Conservation (phyloP, 495 filamentous ascomycete genomes). For the Penicillium paxilli region DNA sequence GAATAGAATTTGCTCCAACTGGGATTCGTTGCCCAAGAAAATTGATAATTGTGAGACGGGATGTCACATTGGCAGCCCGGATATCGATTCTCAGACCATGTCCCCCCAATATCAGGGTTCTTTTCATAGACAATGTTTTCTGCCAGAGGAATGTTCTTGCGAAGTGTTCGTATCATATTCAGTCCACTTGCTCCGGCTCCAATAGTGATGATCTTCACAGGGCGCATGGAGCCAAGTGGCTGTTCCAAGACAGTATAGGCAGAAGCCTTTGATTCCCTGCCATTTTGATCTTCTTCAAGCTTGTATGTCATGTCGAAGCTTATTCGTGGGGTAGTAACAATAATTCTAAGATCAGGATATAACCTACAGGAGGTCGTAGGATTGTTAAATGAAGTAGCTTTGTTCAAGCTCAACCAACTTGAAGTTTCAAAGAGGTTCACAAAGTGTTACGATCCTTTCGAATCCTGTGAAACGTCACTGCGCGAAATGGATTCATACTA, state of each 20-base stretch:
- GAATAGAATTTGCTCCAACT: slow-evolving; percentile 58
- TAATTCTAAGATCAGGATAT: too few species aligned
- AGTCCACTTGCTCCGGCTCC: slow-evolving; percentile 8
- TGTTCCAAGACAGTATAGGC: slow-evolving; percentile 10
- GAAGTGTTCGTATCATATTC: slow-evolving; percentile 6
- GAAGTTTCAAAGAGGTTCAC: too few species aligned
- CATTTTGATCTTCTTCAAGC: too few species aligned
- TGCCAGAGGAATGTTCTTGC: slow-evolving; percentile 2
- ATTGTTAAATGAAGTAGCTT: too few species aligned
- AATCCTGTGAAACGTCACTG: too few species aligned
- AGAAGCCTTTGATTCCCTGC: too few species aligned
- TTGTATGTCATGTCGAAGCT: too few species aligned
- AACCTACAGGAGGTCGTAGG: too few species aligned
- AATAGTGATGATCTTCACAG: slow-evolving; percentile 5
- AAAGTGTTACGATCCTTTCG: too few species aligned
- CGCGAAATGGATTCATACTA: too few species aligned
- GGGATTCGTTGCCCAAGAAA: slow-evolving; percentile 52
- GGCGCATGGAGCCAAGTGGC: slow-evolving; percentile 9
- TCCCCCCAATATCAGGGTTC: slow-evolving; percentile 20
- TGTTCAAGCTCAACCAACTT: too few species aligned
- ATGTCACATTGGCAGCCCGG: slow-evolving; percentile 56
- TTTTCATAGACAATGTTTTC: slow-evolving; percentile 7
- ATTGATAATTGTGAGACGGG: slow-evolving; percentile 50
- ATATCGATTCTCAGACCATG: slow-evolving; percentile 58
- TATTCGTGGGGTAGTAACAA: too few species aligned